Conservation (phyloP, 345 rosid species). For the Punica granatum region DNA sequence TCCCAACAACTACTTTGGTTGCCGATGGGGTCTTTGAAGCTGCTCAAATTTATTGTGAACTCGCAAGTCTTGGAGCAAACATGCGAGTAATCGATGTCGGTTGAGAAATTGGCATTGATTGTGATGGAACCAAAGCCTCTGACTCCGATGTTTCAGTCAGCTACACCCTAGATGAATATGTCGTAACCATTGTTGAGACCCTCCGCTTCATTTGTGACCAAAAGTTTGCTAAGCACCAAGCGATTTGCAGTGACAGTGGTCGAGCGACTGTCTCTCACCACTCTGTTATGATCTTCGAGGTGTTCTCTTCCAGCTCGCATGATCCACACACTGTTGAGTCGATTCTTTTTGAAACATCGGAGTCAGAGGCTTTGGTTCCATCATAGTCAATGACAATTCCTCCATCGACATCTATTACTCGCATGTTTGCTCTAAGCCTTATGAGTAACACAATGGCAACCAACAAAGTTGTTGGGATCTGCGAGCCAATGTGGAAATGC, state of each 20-base stretch:
- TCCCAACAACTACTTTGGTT: conserved; percentile 57
- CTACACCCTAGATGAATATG: conserved; percentile 76
- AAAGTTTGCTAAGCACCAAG: conserved; percentile 62
- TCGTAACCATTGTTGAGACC: conserved; percentile 60
- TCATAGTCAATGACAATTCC: no score
- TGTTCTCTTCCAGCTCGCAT: conserved; percentile 30
- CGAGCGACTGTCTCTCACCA: conserved; percentile 89
- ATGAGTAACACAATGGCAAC: no score
- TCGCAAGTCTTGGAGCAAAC: conserved; percentile 67
- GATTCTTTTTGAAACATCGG: conserved; percentile 21
- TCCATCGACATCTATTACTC: no score
- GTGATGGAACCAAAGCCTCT: no score
- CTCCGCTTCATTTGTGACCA: conserved; percentile 56
- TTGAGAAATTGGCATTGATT: conserved; percentile 81
- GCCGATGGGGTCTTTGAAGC: conserved; percentile 67
- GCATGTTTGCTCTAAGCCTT: no score
- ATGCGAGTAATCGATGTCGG: conserved; percentile 78
- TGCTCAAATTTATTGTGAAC: conserved; percentile 79
- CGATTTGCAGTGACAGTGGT: conserved; percentile 87
- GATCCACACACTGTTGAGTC: no score
- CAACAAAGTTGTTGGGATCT: no score
- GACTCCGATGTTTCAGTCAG: no score
- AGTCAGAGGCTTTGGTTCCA: no score
- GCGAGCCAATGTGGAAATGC: no score
- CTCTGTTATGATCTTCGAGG: no score